Evolutionary conservation across 2,329 filamentous ascomycete genomes (phyloP).

Genomic region (Falciphora oryzae): DNA sequence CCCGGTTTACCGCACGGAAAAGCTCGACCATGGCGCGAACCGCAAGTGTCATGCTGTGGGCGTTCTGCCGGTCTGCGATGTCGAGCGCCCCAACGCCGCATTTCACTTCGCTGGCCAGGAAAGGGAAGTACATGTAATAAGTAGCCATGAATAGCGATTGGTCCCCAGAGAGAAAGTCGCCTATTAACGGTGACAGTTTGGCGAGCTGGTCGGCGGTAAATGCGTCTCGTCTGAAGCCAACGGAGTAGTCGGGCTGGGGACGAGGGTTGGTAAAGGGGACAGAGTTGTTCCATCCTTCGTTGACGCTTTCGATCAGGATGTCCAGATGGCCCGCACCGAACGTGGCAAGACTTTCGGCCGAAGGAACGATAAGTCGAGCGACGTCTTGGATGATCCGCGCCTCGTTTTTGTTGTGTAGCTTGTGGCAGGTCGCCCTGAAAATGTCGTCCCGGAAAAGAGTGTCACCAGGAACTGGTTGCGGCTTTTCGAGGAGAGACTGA

Average conservation of each 20-base stretch:
- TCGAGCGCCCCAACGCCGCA: constrained; percentile 33
- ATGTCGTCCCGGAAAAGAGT: no score
- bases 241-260: constrained; percentile 38
- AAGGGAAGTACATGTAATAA: constrained; percentile 43
- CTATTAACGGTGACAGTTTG: constrained; percentile 33
- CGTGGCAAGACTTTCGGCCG: no score
- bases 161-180: constrained; percentile 25
- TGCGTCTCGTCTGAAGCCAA: constrained; percentile 33
- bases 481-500: no score
- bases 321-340: constrained; percentile 25
- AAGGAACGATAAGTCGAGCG: no score
- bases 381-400: no score
- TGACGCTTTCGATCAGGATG: constrained; percentile 32
- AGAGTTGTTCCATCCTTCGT: constrained; percentile 36
- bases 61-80: no score
- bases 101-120: constrained; percentile 43
- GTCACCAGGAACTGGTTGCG: no score
- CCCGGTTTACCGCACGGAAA: constrained; percentile 29
- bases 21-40: constrained; percentile 33
- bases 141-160: constrained; percentile 38
- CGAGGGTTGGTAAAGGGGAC: constrained; percentile 28
- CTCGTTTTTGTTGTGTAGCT: no score
- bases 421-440: no score
- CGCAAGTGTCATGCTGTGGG: no score
- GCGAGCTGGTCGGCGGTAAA: constrained; percentile 37